These are phyloP conservation scores for Cladosporium phlei DNA, from an alignment of 2,329 filamentous ascomycete species.

Conservation along the genomic window DNA sequence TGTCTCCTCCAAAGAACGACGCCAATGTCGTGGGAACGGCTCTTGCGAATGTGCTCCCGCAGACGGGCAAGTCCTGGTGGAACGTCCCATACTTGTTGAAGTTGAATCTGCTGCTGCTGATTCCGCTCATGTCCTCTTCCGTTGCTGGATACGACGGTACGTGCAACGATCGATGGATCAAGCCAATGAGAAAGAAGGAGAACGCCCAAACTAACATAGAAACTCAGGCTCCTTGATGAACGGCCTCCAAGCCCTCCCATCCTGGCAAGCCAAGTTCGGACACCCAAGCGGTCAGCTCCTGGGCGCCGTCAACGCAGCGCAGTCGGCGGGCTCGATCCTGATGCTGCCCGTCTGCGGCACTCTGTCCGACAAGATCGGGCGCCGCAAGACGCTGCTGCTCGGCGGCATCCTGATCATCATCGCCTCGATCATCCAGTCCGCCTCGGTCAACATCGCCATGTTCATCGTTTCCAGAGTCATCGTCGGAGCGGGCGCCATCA, in stretches of 20 bases:
- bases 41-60: slow-evolving; percentile 38
- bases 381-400: background rate
- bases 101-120: slow-evolving; percentile 42
- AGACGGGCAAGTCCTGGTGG: slow-evolving; percentile 41
- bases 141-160: slow-evolving; percentile 16
- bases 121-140: slow-evolving; percentile 32
- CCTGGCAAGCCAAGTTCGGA: slow-evolving; percentile 9
- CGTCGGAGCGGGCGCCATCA: slow-evolving; percentile 30
- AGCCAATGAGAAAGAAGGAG: too few relatives aligned
- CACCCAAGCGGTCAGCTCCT: slow-evolving; percentile 1
- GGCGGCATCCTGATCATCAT: slow-evolving; percentile 5
- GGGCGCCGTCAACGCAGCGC: slow-evolving; percentile 6
- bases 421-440: slow-evolving; percentile 7
- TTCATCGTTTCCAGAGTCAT: slow-evolving; percentile 37
- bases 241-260: too few relatives aligned
- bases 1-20: too few relatives aligned
- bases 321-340: slow-evolving; percentile 1
- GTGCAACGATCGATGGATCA: too few relatives aligned
- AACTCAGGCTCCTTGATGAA: too few relatives aligned
- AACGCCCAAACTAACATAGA: too few relatives aligned
- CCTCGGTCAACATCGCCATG: background rate
- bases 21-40: slow-evolving; percentile 29
- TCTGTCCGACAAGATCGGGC: slow-evolving; percentile 7
- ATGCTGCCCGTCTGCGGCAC: background rate
- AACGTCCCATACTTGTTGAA: slow-evolving; percentile 39